Conservation (phyloP, 2,329 filamentous ascomycete species). For the Leptosphaerulina australis region DNA sequence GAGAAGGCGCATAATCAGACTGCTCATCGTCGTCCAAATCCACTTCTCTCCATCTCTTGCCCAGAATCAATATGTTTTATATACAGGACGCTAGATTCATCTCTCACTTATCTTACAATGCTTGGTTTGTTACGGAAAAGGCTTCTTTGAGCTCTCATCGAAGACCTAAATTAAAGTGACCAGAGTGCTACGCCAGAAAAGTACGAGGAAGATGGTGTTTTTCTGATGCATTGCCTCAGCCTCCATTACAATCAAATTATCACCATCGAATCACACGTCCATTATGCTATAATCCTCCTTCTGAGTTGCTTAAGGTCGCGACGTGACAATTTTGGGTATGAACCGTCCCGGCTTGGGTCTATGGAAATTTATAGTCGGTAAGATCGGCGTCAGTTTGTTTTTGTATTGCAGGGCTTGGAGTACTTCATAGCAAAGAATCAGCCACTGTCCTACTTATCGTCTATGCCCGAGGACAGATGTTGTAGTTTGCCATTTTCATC, state of each 20-base stretch:
- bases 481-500: neutral
- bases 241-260: neutral
- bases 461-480: neutral
- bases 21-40: slow-evolving; percentile 9
- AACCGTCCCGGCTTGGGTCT: neutral
- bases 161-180: neutral
- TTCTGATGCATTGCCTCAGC: neutral
- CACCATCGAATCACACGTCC: slow-evolving; percentile 2
- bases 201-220: too few species aligned
- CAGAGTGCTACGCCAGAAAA: neutral
- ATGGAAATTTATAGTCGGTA: neutral
- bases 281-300: neutral
- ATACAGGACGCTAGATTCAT: slow-evolving; percentile 6
- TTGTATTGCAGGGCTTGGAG: neutral
- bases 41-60: slow-evolving; percentile 5
- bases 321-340: neutral
- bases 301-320: neutral
- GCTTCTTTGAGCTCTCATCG: neutral
- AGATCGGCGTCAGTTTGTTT: neutral
- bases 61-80: neutral
- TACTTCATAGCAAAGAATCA: neutral
- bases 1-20: neutral
- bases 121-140: neutral
- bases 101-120: neutral
- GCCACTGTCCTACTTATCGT: neutral